Percentiles rank a stretch among this genome's conserved stretches.
Evolutionary conservation across 2,329 filamentous ascomycete genomes (phyloP).

Genomic region (Aspergillus uvarum): DNA sequence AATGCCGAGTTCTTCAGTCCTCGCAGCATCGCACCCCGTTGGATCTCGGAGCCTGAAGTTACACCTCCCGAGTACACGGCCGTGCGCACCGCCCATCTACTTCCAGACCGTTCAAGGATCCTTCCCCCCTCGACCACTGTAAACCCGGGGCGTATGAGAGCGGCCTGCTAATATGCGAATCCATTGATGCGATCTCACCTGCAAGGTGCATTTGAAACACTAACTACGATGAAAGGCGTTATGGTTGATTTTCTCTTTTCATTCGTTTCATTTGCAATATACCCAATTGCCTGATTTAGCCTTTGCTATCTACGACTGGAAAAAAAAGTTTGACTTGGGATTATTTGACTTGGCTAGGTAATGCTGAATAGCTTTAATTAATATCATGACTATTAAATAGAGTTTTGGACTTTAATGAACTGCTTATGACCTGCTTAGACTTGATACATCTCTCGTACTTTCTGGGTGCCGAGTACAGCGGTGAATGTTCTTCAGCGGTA

Average conservation of each 20-base stretch:
- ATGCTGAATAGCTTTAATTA: background rate
- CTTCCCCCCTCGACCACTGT: background rate
- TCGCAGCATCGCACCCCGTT: slow-evolving; percentile 15
- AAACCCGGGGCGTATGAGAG: background rate
- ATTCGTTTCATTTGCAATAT: slow-evolving; percentile 1
- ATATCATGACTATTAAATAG: background rate
- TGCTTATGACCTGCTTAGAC: background rate
- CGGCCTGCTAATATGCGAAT: background rate
- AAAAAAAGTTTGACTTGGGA: slow-evolving; percentile 4
- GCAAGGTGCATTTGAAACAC: background rate
- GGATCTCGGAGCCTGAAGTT: background rate
- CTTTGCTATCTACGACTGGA: background rate
- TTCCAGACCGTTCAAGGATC: slow-evolving; percentile 1
- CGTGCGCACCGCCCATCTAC: background rate
- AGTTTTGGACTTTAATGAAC: background rate
- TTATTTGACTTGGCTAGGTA: background rate
- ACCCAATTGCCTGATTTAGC: background rate
- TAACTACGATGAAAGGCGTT: background rate
- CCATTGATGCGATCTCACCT: background rate
- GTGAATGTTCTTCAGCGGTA: background rate
- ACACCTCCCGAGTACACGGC: slow-evolving; percentile 5
- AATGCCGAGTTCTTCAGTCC: slow-evolving; percentile 24
- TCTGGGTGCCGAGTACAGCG: background rate
- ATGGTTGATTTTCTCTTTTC: background rate
- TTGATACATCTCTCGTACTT: background rate